Evolutionary conservation across 371 early-diverging fungal species (phyloP).

Genomic region (Syncephalastrum racemosum): DNA sequence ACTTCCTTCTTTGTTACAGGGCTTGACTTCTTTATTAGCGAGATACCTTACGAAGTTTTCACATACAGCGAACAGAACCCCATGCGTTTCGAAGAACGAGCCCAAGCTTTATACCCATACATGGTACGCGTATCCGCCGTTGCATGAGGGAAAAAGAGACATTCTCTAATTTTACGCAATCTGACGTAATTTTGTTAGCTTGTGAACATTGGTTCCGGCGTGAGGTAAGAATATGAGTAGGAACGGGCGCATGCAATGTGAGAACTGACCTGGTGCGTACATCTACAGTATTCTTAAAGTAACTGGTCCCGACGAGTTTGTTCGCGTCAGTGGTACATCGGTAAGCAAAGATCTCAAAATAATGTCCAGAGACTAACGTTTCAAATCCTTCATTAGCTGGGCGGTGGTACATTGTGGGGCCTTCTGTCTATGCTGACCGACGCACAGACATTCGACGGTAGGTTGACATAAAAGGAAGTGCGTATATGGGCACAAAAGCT

Average conservation of each 20-base stretch:
- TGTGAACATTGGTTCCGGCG: slow-evolving; percentile 93
- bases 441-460: slow-evolving; percentile 83
- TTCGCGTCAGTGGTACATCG: slow-evolving; percentile 92
- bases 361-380: background rate
- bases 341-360: slow-evolving; percentile 36
- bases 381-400: slow-evolving; percentile 56
- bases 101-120: slow-evolving; percentile 76
- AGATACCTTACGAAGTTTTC: slow-evolving; percentile 96
- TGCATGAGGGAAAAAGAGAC: background rate
- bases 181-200: slow-evolving; percentile 44
- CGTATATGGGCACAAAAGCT: background rate
- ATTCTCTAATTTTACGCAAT: slow-evolving; percentile 1
- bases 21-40: slow-evolving; percentile 88
- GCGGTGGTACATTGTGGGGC: slow-evolving; percentile 98
- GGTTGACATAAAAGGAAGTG: background rate
- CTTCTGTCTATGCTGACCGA: slow-evolving; percentile 84
- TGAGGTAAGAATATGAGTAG: slow-evolving; percentile 45
- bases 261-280: background rate
- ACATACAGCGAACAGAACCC: slow-evolving; percentile 80
- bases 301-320: slow-evolving; percentile 73
- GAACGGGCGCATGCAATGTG: background rate
- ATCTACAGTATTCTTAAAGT: slow-evolving; percentile 76
- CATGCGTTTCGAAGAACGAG: slow-evolving; percentile 80
- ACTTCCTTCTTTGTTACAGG: slow-evolving; percentile 37
- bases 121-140: slow-evolving; percentile 48